Base-by-base conservation (phyloP, 306 rosid species). In the Trifolium dubium region DNA sequence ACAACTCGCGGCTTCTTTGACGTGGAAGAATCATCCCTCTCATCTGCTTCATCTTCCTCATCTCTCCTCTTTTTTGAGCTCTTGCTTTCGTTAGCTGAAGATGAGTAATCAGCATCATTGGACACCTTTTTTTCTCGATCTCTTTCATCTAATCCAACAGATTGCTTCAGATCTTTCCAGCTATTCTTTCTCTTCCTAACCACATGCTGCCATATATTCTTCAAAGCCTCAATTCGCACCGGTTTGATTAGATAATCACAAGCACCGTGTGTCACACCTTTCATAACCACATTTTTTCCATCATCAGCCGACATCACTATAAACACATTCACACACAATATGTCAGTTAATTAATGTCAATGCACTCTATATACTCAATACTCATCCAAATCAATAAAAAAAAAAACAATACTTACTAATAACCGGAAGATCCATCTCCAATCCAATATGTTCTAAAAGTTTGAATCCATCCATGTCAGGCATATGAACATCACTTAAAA, bases 271-370 rank as follows among this genome's bases (percentile, higher is more conserved):
- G 86, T 95, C 72, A 95, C 96, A 43, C 99, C 99, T 80, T 95
- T 95, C 99, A 95, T 95, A 10, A 95, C 98, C 40, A 95, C 99
- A 35, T 70, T 69, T 51, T 88, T 85, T 19, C 88, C 96, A 79
- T 92, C 99, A 69, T 95, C 99, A 12, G 96, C 96, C 3, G 99
- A 95, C 99, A 95, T 95, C 99, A 95, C 99, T 95, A 88, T 34
- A 72, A 23, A 67, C 71, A 66, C 75, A 76, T 8, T 60, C 71
- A 73, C 2, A 32, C 10, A 71, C 41, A 69, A 59, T 10, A 64
- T 28, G 41, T 78, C 62, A 79, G 49, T n/a, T n/a, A n/a, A n/a
- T n/a, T n/a, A n/a, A 23, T 23, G 23, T 23, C 23, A 81, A 81
- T 49, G 49, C 28, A 64, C 18, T 63, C 30, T 28, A 69, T 37